Base-by-base conservation (phyloP, 352 stramenopile genomes). In the Globisporangium splendens region DNA sequence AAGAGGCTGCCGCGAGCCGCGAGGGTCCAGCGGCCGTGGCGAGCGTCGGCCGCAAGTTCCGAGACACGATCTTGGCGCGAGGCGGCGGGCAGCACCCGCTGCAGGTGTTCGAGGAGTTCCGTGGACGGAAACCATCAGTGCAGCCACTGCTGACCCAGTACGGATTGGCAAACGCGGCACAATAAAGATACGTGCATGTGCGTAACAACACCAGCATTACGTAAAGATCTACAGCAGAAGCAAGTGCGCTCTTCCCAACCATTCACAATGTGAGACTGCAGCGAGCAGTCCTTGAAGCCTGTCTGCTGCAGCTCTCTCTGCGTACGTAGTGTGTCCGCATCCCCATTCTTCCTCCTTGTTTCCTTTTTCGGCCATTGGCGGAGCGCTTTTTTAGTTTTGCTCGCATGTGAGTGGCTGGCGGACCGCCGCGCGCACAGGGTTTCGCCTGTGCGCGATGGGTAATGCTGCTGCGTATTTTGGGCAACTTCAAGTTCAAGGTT, bases 51-150 rank as follows among this genome's bases (percentile, higher is more conserved):
- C 76, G 69, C 46, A 80, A 77, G 46, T 99, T 99, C 79, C 83
- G 95, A 43, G 80, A 98, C 49, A 99, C 97, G 24, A 90, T 99
- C 21, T 69, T 98, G 31, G 87, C 73, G 18, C 77, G 87, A 15
- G 91, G 93, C 46, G 91, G 93, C 54, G 88, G 86, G 2, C 77
- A 93, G 59, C 86, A 96, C 69, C 91, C 91, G 22, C 73, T 88
- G 44, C 72, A 98, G 59, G 96, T 99, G 15, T 99, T 98, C 67
- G 83, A 96, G 59, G 75, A 69, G 48, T 99, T 99, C 77, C 90
- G 97, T 54, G 96, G 96, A 7, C 88, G 96, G 47, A 91, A 97
- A 56, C 95, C 96, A 18, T 97, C 77, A 21, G 89, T 97, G 22
- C 88, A 97, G 54, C 95, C 97, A 22, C 69, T 99, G 31, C 77